Percentiles rank a stretch among this genome's conserved stretches.
Evolutionary conservation across 495 filamentous ascomycete species (phyloP).

Genomic region (Copromyces sp.): DNA sequence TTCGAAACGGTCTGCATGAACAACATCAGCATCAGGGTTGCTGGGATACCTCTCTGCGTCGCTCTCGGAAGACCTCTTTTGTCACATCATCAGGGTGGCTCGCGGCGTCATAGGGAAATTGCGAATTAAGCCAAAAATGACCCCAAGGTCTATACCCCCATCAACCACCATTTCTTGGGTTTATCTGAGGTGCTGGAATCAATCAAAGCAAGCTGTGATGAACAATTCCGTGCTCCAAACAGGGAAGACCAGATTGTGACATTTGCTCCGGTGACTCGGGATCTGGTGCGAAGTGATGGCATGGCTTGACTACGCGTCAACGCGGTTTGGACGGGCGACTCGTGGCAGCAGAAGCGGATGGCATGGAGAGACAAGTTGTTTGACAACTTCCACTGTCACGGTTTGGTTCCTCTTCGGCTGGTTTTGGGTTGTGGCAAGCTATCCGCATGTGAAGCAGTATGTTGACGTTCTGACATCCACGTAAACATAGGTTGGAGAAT

Average conservation of each 20-base stretch:
- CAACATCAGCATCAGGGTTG: conserved; percentile 35
- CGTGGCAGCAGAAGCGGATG: neutral
- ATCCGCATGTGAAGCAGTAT: neutral
- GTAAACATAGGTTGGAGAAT: neutral
- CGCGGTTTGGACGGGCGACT: neutral
- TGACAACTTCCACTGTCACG: neutral
- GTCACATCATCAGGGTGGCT: conserved; percentile 35
- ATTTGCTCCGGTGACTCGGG: neutral
- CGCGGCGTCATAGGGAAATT: conserved; percentile 37
- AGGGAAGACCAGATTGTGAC: neutral
- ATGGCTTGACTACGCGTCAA: neutral
- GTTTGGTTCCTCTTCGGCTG: neutral
- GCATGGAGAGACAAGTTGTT: neutral
- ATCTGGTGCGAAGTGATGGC: neutral
- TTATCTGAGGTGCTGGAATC: neutral
- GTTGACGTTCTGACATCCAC: neutral
- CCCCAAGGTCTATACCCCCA: conserved; percentile 8
- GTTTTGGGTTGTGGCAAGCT: neutral
- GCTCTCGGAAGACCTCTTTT: conserved; percentile 43
- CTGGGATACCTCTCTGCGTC: conserved; percentile 37
- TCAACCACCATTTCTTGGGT: neutral
- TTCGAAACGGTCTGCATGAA: conserved; percentile 39
- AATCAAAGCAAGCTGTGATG: neutral
- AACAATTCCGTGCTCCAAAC: neutral
- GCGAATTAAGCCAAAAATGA: conserved; percentile 28